Conservation (phyloP, 805 yeast species). For the Cyberlindnera xylosilytica region DNA sequence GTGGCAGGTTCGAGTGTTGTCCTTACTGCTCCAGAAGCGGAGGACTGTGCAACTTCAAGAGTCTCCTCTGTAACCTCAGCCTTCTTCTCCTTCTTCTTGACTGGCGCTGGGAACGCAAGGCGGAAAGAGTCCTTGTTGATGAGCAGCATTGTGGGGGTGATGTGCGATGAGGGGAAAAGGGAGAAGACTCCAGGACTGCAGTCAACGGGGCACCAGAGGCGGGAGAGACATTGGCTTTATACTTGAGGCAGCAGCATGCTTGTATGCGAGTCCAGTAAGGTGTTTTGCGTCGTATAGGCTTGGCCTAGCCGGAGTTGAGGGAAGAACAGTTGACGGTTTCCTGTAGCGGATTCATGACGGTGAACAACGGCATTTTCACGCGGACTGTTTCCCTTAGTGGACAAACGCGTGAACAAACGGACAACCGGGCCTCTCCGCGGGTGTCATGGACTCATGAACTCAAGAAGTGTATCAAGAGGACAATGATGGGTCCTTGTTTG, state of each 20-base stretch:
- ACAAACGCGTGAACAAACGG: background rate
- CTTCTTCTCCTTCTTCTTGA: constrained; percentile 1
- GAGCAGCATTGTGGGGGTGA: constrained; percentile 1
- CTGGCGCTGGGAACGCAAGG: constrained; percentile 7
- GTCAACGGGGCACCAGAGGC: too few species aligned
- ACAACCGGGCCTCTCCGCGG: constrained; percentile 77
- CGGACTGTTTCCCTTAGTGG: constrained; percentile 18
- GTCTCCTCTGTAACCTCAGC: constrained; percentile 4
- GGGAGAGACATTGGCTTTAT: too few species aligned
- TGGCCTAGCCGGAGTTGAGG: too few species aligned
- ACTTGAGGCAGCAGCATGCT: too few species aligned
- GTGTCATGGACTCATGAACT: too few species aligned
- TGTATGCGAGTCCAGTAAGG: too few species aligned
- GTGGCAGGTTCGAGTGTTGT: background rate
- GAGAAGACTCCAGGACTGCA: too few species aligned
- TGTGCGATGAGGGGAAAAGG: background rate
- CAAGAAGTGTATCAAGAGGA: too few species aligned
- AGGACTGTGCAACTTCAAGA: constrained; percentile 8
- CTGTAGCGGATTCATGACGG: constrained; percentile 1
- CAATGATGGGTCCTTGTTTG: too few species aligned
- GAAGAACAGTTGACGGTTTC: constrained; percentile 2
- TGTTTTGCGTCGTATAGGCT: too few species aligned
- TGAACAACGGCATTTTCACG: constrained; percentile 8
- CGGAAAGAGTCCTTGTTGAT: constrained; percentile 6
- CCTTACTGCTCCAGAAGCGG: background rate